Base-by-base conservation (phyloP, 345 rosid species). In the Populus simonii region DNA sequence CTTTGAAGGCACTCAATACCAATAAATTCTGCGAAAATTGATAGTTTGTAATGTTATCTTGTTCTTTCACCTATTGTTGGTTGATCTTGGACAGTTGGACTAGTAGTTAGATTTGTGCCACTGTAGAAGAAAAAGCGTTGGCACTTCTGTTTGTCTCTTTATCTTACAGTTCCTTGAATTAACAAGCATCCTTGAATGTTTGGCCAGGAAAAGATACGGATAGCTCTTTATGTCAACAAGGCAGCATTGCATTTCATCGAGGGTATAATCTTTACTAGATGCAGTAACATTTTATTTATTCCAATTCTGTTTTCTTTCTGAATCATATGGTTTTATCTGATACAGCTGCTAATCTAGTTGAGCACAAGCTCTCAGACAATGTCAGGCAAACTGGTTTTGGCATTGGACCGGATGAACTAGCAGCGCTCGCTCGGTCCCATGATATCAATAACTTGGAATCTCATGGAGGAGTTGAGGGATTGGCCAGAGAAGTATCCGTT, bases 141-240 rank as follows among this genome's bases (percentile, higher is more conserved):
- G 63, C 5, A 47, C 53, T 4, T 13, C 6, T 47, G 18, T 13
- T 47, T 47, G 53, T 47, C 53, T 16, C 53, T 47, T 33, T 23
- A n/a, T 3, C 11, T 59, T 3, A 23, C 29, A 59, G 65, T 59
- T 59, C 53, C 53, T 67, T 3, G 41, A 35, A 20, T 31, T 67
- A 33, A 67, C 70, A 27, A 18, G 33, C 70, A 3, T 29, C 7
- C 59, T 67, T 39, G 45, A 68, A 29, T 83, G 70, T 70, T 66
- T 74, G 73, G 45, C 12, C 88, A 89, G 89, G 88, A 89, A 81
- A 86, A 88, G 77, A 75, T 89, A 29, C 79, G 91, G 59, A 59
- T 89, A 61, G 89, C 91, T n/a, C 86, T 89, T 36, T 89, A 79
- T 43, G 89, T 89, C 72, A 88, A 89, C 55, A 84, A 87, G 68